Base-by-base conservation (phyloP, 1,284 basidiomycete genomes). In the Sphaerobolus stellatus region DNA sequence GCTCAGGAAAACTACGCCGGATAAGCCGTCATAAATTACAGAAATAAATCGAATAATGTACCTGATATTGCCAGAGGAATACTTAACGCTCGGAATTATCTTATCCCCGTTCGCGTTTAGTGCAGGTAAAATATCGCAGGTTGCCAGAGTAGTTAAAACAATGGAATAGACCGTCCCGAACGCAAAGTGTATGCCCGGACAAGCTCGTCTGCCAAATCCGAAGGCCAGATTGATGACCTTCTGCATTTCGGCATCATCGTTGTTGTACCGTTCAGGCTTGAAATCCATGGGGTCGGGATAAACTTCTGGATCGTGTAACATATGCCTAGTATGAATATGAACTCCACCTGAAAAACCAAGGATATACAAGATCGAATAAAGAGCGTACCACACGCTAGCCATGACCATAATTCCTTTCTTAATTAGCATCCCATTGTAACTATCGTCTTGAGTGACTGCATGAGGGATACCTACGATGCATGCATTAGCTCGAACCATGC, bases 231-330 rank as follows among this genome's bases (percentile, higher is more conserved):
- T 18, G 18, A 18, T 36, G 11, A 36, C 33, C 18, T 41, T 57
- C 48, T 44, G 43, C 43, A 47, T 68, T 61, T 22, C 38, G 44
- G 27, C 61, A 68, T 27, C 64, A 66, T 58, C 27, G 55, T 66
- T 54, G 38, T 64, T 27, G 57, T 71, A 73, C 46, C 72, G 62
- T 22, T 66, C 62, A 5, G 71, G 65, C 30, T 72, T 68, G 59
- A 74, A 74, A 0, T 33, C 24, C 40, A 68, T 50, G 18, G 72
- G 71, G 28, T 72, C 66, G 18, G 70, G 71, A 56, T 73, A 75
- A 4, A 64, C 55, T 8, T 62, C 18, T 11, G 33, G 33, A 36
- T 36, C 33, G 18, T 36, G 33, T 11, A 36, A 18, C 33, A 36
- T 36, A 36, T 36, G 27, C 27, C 27, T 36, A 36, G 18, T 36